Evolutionary conservation across 352 stramenopile genomes (phyloP).

Genomic region (Phytophthora nicotianae): DNA sequence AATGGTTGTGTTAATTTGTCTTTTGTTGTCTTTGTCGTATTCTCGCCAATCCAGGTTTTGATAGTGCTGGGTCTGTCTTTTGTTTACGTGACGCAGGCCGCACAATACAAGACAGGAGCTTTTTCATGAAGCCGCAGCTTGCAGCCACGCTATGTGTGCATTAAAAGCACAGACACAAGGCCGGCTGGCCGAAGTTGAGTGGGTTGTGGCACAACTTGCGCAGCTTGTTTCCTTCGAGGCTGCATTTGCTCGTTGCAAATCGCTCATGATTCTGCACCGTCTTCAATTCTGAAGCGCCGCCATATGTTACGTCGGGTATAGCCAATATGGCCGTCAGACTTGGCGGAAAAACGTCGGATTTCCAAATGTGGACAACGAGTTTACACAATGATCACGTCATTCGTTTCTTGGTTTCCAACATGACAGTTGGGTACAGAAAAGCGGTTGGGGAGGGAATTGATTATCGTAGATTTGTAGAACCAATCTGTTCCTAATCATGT

Average conservation of each 20-base stretch:
- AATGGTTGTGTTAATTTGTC: not conserved
- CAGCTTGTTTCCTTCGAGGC: not conserved
- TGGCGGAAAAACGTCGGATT: not conserved
- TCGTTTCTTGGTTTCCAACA: not conserved
- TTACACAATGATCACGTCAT: not conserved
- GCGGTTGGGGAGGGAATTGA: not conserved
- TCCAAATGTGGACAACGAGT: not conserved
- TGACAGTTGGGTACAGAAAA: not conserved
- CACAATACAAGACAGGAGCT: too few relatives aligned
- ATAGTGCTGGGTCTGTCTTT: not conserved
- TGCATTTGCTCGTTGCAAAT: not conserved
- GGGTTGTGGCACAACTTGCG: too few relatives aligned
- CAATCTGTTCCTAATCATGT: too few relatives aligned
- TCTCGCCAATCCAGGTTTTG: not conserved
- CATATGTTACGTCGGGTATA: too few relatives aligned
- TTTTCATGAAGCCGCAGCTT: too few relatives aligned
- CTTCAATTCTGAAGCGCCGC: too few relatives aligned
- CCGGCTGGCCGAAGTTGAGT: too few relatives aligned
- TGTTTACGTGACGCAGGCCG: too few relatives aligned
- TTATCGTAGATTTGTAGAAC: too few relatives aligned
- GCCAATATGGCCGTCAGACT: not conserved
- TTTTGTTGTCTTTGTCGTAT: not conserved
- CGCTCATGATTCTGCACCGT: not conserved
- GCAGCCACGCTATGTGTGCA: too few relatives aligned
- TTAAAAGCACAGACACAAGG: too few relatives aligned